Percentiles rank a stretch among this genome's conserved stretches.
These are phyloP conservation scores for Westerdykella aurantiaca DNA, from an alignment of 2,329 filamentous ascomycete species.

Conservation along the genomic window DNA sequence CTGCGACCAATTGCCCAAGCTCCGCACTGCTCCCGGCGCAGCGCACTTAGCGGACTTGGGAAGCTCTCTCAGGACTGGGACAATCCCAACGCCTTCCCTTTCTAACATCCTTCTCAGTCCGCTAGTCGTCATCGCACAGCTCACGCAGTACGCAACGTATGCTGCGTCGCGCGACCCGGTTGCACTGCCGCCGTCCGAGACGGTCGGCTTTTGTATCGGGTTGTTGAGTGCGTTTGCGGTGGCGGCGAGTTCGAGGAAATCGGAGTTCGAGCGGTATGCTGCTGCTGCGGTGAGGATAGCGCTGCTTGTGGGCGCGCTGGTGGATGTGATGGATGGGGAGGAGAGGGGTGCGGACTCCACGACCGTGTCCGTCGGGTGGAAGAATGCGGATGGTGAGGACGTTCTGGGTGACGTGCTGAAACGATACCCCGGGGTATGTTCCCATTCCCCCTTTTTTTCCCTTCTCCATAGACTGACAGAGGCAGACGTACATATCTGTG, in stretches of 20 bases:
- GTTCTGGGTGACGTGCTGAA: no score
- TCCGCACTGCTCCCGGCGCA: no score
- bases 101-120: constrained; percentile 35
- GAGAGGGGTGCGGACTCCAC: no score
- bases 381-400: no score
- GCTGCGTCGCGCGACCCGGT: constrained; percentile 5
- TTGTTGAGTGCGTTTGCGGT: constrained; percentile 4
- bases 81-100: background rate
- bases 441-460: no score
- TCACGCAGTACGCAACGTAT: constrained; percentile 30
- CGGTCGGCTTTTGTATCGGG: constrained; percentile 7
- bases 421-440: no score
- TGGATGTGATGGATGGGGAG: background rate
- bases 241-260: background rate
- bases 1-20: no score
- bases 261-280: constrained; percentile 1
- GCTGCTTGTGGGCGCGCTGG: constrained; percentile 5
- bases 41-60: no score
- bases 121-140: constrained; percentile 37
- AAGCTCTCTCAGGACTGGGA: no score
- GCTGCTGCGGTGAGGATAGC: constrained; percentile 2
- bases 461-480: no score
- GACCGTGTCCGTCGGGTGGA: no score
- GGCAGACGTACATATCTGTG: no score
- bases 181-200: background rate